Percentiles rank a stretch among this genome's conserved stretches.
phyloP scores from a whole-genome alignment of 2,329 filamentous ascomycete species.

The Diplocarpon rosae region DNA sequence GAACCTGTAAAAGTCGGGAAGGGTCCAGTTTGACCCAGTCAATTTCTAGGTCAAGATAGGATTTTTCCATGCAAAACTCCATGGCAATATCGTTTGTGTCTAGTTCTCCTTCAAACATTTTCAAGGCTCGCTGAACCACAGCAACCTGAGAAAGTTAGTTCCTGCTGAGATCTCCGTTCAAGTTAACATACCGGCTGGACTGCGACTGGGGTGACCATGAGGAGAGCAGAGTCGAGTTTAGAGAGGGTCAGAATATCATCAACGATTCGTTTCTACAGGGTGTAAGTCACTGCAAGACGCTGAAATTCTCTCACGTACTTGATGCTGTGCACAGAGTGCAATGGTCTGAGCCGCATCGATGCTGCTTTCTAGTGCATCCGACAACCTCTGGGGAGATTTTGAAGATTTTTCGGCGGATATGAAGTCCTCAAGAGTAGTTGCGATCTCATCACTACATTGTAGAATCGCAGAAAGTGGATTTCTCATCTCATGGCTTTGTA shows the following conservation, averaged over 20 bases:
- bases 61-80: slow-evolving; percentile 56
- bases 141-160: slow-evolving; percentile 22
- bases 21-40: slow-evolving; percentile 69
- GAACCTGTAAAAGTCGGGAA: slow-evolving; percentile 64
- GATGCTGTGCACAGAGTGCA: slow-evolving; percentile 63
- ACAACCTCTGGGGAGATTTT: slow-evolving; percentile 30
- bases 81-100: slow-evolving; percentile 61
- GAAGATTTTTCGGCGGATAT: slow-evolving; percentile 11
- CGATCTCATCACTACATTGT: slow-evolving; percentile 67
- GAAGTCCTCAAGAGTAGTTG: slow-evolving; percentile 29
- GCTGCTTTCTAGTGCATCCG: slow-evolving; percentile 40
- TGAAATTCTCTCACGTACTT: slow-evolving; percentile 6
- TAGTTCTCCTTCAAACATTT: slow-evolving; percentile 72
- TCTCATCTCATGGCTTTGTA: slow-evolving; percentile 52
- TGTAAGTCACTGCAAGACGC: slow-evolving; percentile 1
- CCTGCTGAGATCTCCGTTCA: too few species aligned
- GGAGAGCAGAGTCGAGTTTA: slow-evolving; percentile 59
- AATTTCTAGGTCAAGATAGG: slow-evolving; percentile 51
- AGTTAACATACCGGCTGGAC: slow-evolving; percentile 47
- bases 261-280: slow-evolving; percentile 54
- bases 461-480: slow-evolving; percentile 66
- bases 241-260: slow-evolving; percentile 57
- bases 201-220: slow-evolving; percentile 60
- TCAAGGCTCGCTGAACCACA: slow-evolving; percentile 57
- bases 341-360: slow-evolving; percentile 76